Evolutionary conservation across 73 alveolate genomes (phyloP), one percentile per base, ranked within the genome.

Genomic region (Blepharisma stoltei): DNA sequence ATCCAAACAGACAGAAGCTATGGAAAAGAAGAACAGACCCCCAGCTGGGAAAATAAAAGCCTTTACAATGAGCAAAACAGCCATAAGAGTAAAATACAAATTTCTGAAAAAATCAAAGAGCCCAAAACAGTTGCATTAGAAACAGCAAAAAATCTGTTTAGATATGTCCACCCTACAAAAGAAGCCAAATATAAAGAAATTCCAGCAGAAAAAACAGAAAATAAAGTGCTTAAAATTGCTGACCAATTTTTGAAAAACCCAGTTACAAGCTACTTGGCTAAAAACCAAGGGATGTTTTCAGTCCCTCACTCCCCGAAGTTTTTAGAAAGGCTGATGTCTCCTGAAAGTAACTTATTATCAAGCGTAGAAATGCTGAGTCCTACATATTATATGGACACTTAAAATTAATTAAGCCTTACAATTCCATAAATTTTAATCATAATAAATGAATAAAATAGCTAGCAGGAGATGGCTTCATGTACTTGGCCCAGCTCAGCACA

Each of bases 171-270:
- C 5, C 46, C 14, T n/a, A 1, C 14, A 9, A 14, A 14, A 11
- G 73, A 25, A 8, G 14, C 48, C 0, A 38, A 60, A 60, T 14
- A 0, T 38, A 25, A 14, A 25, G 49, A 25, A 38, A 9, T 9
- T 60, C 46, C 14, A 38, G 45, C 14, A 9, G 14, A 14, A 11
- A 38, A 25, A 8, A 20, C 48, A 60, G 73, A 60, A 60, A 60
- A n/a, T 38, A 14, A 60, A 25, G 73, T 60, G 14, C 14, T 60
- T n/a, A 60, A 60, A 60, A 60, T 60, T 9, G 73, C 73, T 60
- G 73, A 60, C 38, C 46, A 60, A 8, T 60, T 60, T 25, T 5
- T 60, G 73, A 60, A 60, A 25, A 60, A 60, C 41, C 41, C 41
- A 32, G 41, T 32, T 32, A 32, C 41, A 32, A 32, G 41, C 41